Conservation (phyloP, 2,329 filamentous ascomycete genomes). For the Fusarium veterinarium region DNA sequence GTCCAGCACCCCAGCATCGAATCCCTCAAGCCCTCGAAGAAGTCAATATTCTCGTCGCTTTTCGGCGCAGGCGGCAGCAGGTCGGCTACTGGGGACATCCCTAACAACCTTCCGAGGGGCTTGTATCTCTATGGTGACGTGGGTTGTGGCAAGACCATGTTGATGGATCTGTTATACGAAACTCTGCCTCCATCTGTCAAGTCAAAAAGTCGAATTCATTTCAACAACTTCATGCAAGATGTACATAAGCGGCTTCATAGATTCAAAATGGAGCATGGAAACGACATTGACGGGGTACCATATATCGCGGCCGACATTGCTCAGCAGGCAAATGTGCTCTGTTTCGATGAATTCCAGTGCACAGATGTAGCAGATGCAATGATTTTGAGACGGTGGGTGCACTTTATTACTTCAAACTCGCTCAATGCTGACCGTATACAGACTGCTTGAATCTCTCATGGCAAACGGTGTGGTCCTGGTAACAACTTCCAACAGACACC, state of each 20-base stretch:
- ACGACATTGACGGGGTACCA: slow-evolving; percentile 88
- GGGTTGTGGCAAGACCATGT: slow-evolving; percentile 97
- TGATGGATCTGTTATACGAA: slow-evolving; percentile 99
- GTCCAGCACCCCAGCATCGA: slow-evolving; percentile 84
- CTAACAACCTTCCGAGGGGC: slow-evolving; percentile 82
- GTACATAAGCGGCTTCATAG: slow-evolving; percentile 91
- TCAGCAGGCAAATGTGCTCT: slow-evolving; percentile 84
- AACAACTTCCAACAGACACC: slow-evolving; percentile 96
- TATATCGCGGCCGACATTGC: slow-evolving; percentile 97
- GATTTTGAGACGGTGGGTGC: slow-evolving; percentile 80
- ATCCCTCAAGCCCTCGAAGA: slow-evolving; percentile 66
- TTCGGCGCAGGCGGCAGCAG: slow-evolving; percentile 64
- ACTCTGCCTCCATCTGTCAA: slow-evolving; percentile 84
- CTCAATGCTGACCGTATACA: slow-evolving; percentile 43
- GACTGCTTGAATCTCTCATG: slow-evolving; percentile 90
- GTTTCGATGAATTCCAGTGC: slow-evolving; percentile 99
- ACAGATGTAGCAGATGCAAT: slow-evolving; percentile 99
- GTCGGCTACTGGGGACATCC: slow-evolving; percentile 64
- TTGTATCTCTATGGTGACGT: slow-evolving; percentile 97
- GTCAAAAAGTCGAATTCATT: slow-evolving; percentile 93
- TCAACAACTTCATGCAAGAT: slow-evolving; percentile 99
- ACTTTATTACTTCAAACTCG: neutral
- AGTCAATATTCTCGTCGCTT: slow-evolving; percentile 69
- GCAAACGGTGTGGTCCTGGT: slow-evolving; percentile 96
- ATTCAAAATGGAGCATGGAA: slow-evolving; percentile 89